These are phyloP conservation scores for Holtermannia corniformis DNA, from an alignment of 768 basidiomycete species.

Conservation along the genomic window DNA sequence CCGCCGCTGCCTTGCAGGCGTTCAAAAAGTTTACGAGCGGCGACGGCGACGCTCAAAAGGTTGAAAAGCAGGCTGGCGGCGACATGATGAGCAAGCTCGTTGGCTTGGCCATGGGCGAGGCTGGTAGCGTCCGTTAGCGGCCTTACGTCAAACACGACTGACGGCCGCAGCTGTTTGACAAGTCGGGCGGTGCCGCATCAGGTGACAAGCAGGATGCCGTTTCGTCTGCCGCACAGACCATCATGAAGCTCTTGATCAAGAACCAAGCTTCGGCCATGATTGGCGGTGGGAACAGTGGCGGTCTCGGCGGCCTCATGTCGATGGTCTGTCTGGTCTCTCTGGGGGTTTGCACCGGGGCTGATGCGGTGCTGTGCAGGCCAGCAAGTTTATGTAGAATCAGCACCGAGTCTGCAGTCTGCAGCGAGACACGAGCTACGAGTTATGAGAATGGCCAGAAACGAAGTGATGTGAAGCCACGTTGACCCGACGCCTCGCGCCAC, in stretches of 20 bases:
- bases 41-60: conserved; percentile 10
- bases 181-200: conserved; percentile 54
- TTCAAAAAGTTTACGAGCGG: conserved; percentile 62
- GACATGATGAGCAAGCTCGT: conserved; percentile 53
- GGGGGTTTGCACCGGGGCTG: background rate
- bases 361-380: conserved; percentile 4
- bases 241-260: conserved; percentile 67
- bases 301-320: conserved; percentile 51
- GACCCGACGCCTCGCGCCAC: no score
- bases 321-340: conserved; percentile 47
- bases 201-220: conserved; percentile 61
- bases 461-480: background rate
- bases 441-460: background rate
- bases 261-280: conserved; percentile 44
- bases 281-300: conserved; percentile 52
- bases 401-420: no score
- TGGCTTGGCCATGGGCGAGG: conserved; percentile 75
- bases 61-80: conserved; percentile 43
- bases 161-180: conserved; percentile 57
- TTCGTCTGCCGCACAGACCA: conserved; percentile 73
- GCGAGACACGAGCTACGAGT: no score
- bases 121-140: conserved; percentile 28
- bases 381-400: conserved; percentile 15
- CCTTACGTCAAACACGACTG: background rate
- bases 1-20: conserved; percentile 61